Evolutionary conservation across 2,329 filamentous ascomycete species (phyloP), one percentile per base, ranked within the genome.

Genomic region (Nigrograna mackinnonii): DNA sequence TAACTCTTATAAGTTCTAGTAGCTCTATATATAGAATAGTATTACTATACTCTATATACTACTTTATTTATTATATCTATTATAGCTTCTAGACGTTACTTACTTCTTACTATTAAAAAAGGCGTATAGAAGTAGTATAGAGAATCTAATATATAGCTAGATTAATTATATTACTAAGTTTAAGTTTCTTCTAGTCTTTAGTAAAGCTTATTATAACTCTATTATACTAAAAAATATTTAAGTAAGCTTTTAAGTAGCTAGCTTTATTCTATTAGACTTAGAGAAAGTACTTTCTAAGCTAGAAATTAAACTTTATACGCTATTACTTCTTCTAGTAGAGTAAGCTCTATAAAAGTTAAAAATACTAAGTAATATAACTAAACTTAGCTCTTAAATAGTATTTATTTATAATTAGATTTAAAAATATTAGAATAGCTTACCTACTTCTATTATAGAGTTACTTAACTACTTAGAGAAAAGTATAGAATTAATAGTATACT

Each of bases 21-120:
- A 37, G 13, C 19, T 16, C 36, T 44, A 24, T 20, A 38, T 21
- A 24, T 16, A 44, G 12, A 35, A 44, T 4, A 39, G 35, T 11
- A 44, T 44, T 31, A 22, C 31, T 38, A 43, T 24, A 7, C 21
- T 43, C 21, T 38, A 22, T 31, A 43, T 43, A 19, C 35, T 19
- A 9, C 6, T 26, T 19, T 6, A 43, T 33, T 30, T 18, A 32
- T 41, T 18, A 17, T 18, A 41, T 22, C 5, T 41, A 11, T 20
- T 41, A 24, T 20, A 41, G 30, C 39, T 19, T 7, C 40, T 43
- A 19, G 22, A 43, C 24, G 6, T 43, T 3, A 22, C 34, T 22
- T 43, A 22, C 20, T 43, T 43, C 20, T 28, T 19, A 13, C 40
- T 6, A 18, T 33, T 43, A 4, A 43, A 43, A 24, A 5, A 17